phyloP scores from a whole-genome alignment of 371 early-diverging fungal species.

The Blastocladiella emersonii region DNA sequence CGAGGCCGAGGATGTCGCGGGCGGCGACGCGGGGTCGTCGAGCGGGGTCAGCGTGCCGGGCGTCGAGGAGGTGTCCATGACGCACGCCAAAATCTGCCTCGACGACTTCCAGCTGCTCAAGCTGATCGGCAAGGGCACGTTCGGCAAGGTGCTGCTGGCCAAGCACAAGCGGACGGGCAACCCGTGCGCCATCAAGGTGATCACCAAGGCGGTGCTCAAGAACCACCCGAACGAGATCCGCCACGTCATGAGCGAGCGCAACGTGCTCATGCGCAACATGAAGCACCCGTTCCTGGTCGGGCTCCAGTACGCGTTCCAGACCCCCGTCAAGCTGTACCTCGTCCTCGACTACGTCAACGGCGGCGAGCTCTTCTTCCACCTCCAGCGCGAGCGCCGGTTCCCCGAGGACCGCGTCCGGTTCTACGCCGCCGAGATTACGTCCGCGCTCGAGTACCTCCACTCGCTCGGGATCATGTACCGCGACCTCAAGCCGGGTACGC shows the following conservation, averaged over 20 bases:
- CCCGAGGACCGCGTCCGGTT: conserved; percentile 45
- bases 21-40: neutral
- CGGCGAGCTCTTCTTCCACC: conserved; percentile 55
- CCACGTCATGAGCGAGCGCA: conserved; percentile 45
- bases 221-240: conserved; percentile 5
- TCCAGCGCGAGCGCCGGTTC: conserved; percentile 46
- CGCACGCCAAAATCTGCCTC: conserved; percentile 1
- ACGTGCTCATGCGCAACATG: conserved; percentile 48
- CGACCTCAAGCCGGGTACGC: too few species aligned
- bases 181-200: conserved; percentile 5
- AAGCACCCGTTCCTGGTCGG: conserved; percentile 52
- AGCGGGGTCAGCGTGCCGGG: neutral
- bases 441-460: conserved; percentile 58
- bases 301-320: conserved; percentile 55
- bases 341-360: conserved; percentile 70
- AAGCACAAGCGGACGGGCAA: conserved; percentile 3
- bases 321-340: conserved; percentile 47
- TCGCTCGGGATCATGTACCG: conserved; percentile 39
- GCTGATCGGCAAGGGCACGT: conserved; percentile 8
- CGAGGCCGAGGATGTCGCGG: neutral
- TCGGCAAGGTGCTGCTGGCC: conserved; percentile 6
- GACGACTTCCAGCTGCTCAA: conserved; percentile 6
- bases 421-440: conserved; percentile 55
- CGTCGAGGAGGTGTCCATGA: conserved; percentile 2
- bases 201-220: conserved; percentile 3